Percentiles rank a stretch among this genome's conserved stretches.
phyloP scores from a whole-genome alignment of 2,329 filamentous ascomycete species.

The Aspergillus caelatus region DNA sequence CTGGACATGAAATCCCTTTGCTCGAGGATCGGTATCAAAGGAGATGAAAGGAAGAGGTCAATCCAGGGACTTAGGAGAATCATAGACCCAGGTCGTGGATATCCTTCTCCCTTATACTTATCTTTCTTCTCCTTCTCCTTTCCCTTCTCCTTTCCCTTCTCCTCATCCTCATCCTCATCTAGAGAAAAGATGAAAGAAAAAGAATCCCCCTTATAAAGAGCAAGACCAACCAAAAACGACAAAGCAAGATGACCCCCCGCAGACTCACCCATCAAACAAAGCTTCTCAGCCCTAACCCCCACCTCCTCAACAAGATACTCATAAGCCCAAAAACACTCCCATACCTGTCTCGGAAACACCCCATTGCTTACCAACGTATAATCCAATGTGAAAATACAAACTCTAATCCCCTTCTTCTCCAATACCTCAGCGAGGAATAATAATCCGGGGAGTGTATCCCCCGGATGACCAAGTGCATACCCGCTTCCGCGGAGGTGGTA shows the following conservation, averaged over 20 bases:
- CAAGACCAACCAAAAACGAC: conserved; percentile 10
- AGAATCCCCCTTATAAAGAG: not conserved
- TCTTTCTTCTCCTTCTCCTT: too few relatives aligned
- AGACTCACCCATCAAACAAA: conserved; percentile 19
- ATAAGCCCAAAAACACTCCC: conserved; percentile 71
- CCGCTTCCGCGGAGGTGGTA: conserved; percentile 27
- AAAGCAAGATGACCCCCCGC: conserved; percentile 18
- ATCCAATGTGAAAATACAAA: conserved; percentile 75
- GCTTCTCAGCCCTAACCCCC: conserved; percentile 9
- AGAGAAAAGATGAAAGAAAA: not conserved
- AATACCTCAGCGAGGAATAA: conserved; percentile 23
- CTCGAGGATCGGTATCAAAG: conserved; percentile 13
- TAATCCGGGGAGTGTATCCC: conserved; percentile 19
- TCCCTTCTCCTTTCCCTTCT: too few relatives aligned
- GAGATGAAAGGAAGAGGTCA: conserved; percentile 18
- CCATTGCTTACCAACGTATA: conserved; percentile 77
- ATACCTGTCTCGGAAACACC: conserved; percentile 71
- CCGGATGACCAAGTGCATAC: conserved; percentile 21
- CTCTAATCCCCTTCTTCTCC: conserved; percentile 57
- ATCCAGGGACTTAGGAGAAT: conserved; percentile 20
- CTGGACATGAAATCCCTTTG: conserved; percentile 14
- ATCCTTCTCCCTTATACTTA: too few relatives aligned
- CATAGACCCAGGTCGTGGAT: conserved; percentile 6
- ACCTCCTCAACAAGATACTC: conserved; percentile 35
- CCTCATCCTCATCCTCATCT: too few relatives aligned